Evolutionary conservation across 768 basidiomycete species (phyloP), one percentile per base, ranked within the genome.

Genomic region (Termitomyces sp.): DNA sequence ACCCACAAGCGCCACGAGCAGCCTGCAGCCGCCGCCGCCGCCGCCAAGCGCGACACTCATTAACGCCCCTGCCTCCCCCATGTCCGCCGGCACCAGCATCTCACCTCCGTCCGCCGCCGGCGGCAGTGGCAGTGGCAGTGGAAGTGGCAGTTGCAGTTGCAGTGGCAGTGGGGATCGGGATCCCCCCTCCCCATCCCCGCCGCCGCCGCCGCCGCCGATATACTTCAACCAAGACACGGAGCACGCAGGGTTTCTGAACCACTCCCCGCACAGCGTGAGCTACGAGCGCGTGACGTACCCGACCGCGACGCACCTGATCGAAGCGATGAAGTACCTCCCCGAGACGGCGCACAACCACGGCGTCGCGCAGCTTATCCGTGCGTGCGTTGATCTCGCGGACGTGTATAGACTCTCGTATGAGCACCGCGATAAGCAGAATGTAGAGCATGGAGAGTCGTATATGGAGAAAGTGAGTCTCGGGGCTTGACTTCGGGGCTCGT

Each of bases 271-370:
- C 64, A 76, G 76, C 5, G 79, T 93, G 22, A 56, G 84, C 55
- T 86, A 84, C 68, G 68, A 76, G 37, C 76, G 82, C 34, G 74
- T 73, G 55, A 69, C 71, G 44, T 93, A 86, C 63, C 88, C 88
- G 2, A 87, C 84, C 2, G 91, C 87, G 11, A 70, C 85, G 64
- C 91, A 93, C 63, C 76, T 93, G n/a, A 80, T 84, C 55, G 89
- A 93, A 70, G 89, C 89, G 9, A 74, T 88, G 66, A 88, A 88
- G 68, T 93, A 84, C 69, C 65, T 83, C 39, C 76, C 77, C 2
- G 69, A 75, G 22, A 11, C 30, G 4, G 18, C 44, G 3, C n/a
- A 34, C 31, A 73, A 75, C 3, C 82, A 81, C 0, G 78, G 81
- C 0, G 63, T 88, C 18, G 83, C 84, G 12, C 84, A 89, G 57